Evolutionary conservation across 495 filamentous ascomycete species (phyloP).

Genomic region (Penicillium paradoxum): DNA sequence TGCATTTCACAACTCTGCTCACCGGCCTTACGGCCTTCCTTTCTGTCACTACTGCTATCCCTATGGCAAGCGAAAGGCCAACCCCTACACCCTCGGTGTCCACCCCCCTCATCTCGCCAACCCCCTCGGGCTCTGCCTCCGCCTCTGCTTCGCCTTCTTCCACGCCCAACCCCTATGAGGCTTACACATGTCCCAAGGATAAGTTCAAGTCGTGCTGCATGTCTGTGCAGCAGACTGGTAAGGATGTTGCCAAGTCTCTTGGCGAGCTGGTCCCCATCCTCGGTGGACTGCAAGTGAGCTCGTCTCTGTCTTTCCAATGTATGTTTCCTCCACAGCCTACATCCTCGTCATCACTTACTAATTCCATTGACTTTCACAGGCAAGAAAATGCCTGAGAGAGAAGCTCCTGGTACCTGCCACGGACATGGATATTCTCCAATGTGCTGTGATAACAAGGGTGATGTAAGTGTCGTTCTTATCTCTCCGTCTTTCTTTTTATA

Average conservation of each 20-base stretch:
- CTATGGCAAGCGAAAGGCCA: slow-evolving; percentile 5
- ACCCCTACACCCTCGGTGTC: slow-evolving; percentile 4
- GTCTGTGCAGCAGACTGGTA: slow-evolving; percentile 16
- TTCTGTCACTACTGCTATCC: slow-evolving; percentile 9
- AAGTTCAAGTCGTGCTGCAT: slow-evolving; percentile 32
- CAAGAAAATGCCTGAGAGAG: slow-evolving; percentile 17
- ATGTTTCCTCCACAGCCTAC: slow-evolving; percentile 5
- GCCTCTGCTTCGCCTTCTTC: not conserved
- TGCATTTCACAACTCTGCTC: slow-evolving; percentile 11
- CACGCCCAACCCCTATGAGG: slow-evolving; percentile 9
- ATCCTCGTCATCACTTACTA: not conserved
- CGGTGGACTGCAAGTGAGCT: slow-evolving; percentile 21
- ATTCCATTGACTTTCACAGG: not conserved
- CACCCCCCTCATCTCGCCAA: not conserved
- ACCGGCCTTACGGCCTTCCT: slow-evolving; percentile 8
- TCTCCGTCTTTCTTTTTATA: not conserved
- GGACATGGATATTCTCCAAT: slow-evolving; percentile 21
- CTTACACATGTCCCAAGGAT: slow-evolving; percentile 17
- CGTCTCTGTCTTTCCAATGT: slow-evolving; percentile 30
- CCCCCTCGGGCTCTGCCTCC: not conserved
- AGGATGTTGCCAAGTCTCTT: slow-evolving; percentile 16
- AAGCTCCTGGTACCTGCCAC: slow-evolving; percentile 17
- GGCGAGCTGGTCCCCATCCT: slow-evolving; percentile 24
- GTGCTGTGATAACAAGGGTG: slow-evolving; percentile 24
- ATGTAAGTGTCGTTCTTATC: slow-evolving; percentile 12